Base-by-base conservation (phyloP, 129 eudicot genomes). In the Rutidosis leptorrhynchoides region DNA sequence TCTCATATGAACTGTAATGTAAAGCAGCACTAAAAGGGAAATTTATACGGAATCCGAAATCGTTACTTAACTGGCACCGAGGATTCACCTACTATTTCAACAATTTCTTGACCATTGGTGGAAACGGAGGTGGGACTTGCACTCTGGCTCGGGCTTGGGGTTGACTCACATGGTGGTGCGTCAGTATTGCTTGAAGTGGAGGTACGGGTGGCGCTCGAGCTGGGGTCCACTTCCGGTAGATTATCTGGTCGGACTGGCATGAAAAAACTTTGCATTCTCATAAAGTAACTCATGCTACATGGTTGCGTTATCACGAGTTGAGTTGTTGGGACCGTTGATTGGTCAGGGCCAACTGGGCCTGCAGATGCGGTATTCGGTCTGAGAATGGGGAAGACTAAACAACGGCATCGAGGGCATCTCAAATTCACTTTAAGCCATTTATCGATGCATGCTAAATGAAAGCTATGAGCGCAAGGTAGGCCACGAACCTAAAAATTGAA, bases 331-430 rank as follows among this genome's bases (percentile, higher is more conserved):
- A 83, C 76, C 14, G 87, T 23, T n/a, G 80, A 29, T 28, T 67
- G 80, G 28, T 82, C 93, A 28, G 87, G 60, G 48, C 86, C 90
- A 51, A 87, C 70, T 3, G 80, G 82, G 58, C 78, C 78, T 29
- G 78, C 79, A n/a, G 96, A 86, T 49, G 78, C 23, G 26, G 86
- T 80, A 62, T 90, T 85, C 16, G 82, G 86, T 77, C 84, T 82
- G n/a, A 86, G 76, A 71, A 84, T 73, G 12, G 95, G 99, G 46
- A 89, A 93, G 21, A 93, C 96, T 0, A 88, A 74, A 72, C 93
- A 89, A 3, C 99, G 96, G 56, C 99, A 93, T 67, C 99, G 77
- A 28, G 99, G 99, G 77, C 99, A 93, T 77, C 81, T 93, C 55
- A 79, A 82, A 49, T 93, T 93, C 35, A 93, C 66, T 67, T 86